phyloP scores from a whole-genome alignment of 202 grass and related monocot genomes.

The Cymbopogon flexuosus region DNA sequence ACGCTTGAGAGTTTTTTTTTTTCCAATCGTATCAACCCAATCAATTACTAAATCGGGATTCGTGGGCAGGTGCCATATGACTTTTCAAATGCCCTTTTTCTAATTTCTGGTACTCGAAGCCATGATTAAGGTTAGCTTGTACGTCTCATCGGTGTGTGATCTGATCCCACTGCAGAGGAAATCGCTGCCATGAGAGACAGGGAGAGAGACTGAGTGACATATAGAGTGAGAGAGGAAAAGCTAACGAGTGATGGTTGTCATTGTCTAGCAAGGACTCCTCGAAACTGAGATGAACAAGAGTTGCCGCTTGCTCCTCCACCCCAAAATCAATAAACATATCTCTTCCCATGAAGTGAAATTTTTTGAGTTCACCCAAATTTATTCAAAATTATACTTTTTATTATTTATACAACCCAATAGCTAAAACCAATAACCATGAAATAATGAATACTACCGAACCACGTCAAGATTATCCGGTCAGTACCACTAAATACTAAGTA shows the following conservation, averaged over 20 bases:
- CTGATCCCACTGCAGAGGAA: background rate
- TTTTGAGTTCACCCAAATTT: no score
- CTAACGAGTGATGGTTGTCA: background rate
- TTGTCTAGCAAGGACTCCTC: background rate
- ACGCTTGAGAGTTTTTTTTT: background rate
- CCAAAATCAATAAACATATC: no score
- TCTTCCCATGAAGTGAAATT: no score
- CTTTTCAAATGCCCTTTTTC: background rate
- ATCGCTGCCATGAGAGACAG: background rate
- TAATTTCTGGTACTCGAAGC: background rate
- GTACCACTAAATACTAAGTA: no score
- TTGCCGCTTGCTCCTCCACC: background rate
- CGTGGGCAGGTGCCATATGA: background rate
- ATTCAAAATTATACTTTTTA: no score
- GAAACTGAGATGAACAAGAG: background rate
- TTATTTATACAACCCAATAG: no score
- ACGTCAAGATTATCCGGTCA: no score
- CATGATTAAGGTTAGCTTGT: background rate
- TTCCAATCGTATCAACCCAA: background rate
- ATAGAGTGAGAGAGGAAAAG: background rate
- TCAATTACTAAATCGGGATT: background rate
- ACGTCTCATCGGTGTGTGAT: constrained; percentile 11
- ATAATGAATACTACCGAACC: no score
- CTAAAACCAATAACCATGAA: no score
- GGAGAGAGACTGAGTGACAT: background rate